Base-by-base conservation (phyloP, 371 early-diverging fungal species). In the Saksenaea oblongispora region DNA sequence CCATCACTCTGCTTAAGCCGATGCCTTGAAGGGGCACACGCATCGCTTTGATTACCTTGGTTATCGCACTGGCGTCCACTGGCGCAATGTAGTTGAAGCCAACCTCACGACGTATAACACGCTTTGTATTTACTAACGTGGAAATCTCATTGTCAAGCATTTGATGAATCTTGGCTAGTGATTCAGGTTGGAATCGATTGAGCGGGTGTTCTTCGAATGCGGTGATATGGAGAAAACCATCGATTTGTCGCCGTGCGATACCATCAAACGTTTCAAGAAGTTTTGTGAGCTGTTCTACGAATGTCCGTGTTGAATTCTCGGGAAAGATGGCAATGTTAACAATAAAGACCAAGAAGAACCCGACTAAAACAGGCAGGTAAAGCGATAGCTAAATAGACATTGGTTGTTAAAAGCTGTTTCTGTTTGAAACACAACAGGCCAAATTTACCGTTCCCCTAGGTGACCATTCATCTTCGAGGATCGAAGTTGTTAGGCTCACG, bases 271-370 rank as follows among this genome's bases (percentile, higher is more conserved):
- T 62, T 26, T 79, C 76, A 9, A 72, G 41, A 1, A 67, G 54
- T 17, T 70, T 73, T 56, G 75, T 61, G 0, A 79, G 53, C 24
- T 76, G 64, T 62, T 74, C 65, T 17, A 79, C 68, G 58, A 65
- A 79, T 9, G 73, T 64, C 1, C 58, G n/a, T 4, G 78, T 81
- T 18, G 72, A 71, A 42, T 78, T 78, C 61, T 81, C 81, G 5
- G 81, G 81, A 58, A 67, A 75, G 0, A 78, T 41, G 5, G 71
- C 1, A 0, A 81, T 34, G 18, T 71, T 72, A 0, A 76, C 56
- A 1, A 71, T 15, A 34, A 81, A 73, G 5, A 73, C 66, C 5
- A 76, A 36, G 9, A 47, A 53, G 24, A 81, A 74, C 1, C 75
- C 81, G 9, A 71, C 59, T 24, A 76, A 39, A 0, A 64, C 72